Conservation (phyloP, 306 rosid genomes). For the Gleditsia sinensis region DNA sequence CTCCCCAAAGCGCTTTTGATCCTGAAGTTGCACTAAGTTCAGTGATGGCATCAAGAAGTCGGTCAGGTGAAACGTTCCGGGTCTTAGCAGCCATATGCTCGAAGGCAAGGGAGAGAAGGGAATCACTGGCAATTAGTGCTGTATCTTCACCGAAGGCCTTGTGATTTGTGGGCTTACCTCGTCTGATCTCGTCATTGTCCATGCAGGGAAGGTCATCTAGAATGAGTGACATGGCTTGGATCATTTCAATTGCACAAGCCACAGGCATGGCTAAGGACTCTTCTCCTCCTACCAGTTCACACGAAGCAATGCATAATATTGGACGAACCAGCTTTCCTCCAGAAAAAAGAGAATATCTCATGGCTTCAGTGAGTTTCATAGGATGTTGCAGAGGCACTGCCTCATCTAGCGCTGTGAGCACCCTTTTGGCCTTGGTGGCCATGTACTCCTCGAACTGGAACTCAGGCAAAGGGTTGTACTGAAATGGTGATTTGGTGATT, state of each 20-base stretch:
- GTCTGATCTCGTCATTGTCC: conserved; percentile 39
- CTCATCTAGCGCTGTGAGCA: conserved; percentile 36
- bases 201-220: conserved; percentile 52
- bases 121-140: conserved; percentile 38
- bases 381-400: conserved; percentile 45
- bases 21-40: conserved; percentile 44
- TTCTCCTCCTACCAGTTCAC: conserved; percentile 40
- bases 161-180: conserved; percentile 37
- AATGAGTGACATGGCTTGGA: conserved; percentile 37
- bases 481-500: not conserved
- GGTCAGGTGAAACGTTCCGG: not conserved
- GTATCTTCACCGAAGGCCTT: conserved; percentile 42
- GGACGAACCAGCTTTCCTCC: conserved; percentile 39
- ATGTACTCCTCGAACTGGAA: conserved; percentile 31
- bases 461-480: not conserved
- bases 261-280: conserved; percentile 33
- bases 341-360: conserved; percentile 31
- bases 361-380: conserved; percentile 36
- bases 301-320: conserved; percentile 36
- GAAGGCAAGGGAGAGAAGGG: conserved; percentile 41
- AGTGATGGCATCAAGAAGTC: conserved; percentile 30
- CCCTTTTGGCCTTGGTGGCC: conserved; percentile 25
- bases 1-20: conserved; percentile 41
- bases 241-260: conserved; percentile 49
- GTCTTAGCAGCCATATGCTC: conserved; percentile 36